Evolutionary conservation across 352 stramenopile genomes (phyloP).

Genomic region (Pythium monospermum): DNA sequence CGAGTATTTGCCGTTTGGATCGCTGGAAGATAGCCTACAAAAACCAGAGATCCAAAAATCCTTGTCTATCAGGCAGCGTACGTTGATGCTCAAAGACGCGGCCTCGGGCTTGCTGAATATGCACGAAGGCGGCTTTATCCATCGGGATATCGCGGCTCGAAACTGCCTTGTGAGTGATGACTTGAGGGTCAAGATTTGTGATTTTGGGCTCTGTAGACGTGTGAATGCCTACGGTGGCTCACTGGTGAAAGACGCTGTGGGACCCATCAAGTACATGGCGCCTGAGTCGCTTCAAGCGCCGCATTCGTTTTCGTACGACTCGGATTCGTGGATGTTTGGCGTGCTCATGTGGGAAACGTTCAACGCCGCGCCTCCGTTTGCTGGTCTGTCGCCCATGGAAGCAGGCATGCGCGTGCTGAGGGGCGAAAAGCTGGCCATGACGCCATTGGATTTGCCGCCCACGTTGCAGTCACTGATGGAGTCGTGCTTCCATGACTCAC

Average conservation of each 20-base stretch:
- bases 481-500: conserved; percentile 63
- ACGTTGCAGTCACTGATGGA: conserved; percentile 56
- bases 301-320: conserved; percentile 70
- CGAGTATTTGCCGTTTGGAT: conserved; percentile 69
- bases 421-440: conserved; percentile 51
- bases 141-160: conserved; percentile 70
- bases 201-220: conserved; percentile 73
- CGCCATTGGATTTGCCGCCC: conserved; percentile 36
- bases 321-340: conserved; percentile 80
- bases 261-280: conserved; percentile 81
- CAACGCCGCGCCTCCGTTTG: conserved; percentile 47
- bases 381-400: conserved; percentile 46
- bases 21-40: conserved; percentile 64
- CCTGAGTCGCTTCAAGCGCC: conserved; percentile 73
- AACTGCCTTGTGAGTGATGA: conserved; percentile 74
- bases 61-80: conserved; percentile 41
- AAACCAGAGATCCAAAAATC: conserved; percentile 21
- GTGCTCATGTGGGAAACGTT: conserved; percentile 84
- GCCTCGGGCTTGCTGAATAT: conserved; percentile 75
- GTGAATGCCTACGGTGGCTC: conserved; percentile 47
- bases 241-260: conserved; percentile 61
- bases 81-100: conserved; percentile 65
- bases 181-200: conserved; percentile 62
- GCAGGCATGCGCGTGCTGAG: conserved; percentile 58
- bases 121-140: conserved; percentile 81